phyloP scores from a whole-genome alignment of 441 rosid species.

The Macaranga tanarius region DNA sequence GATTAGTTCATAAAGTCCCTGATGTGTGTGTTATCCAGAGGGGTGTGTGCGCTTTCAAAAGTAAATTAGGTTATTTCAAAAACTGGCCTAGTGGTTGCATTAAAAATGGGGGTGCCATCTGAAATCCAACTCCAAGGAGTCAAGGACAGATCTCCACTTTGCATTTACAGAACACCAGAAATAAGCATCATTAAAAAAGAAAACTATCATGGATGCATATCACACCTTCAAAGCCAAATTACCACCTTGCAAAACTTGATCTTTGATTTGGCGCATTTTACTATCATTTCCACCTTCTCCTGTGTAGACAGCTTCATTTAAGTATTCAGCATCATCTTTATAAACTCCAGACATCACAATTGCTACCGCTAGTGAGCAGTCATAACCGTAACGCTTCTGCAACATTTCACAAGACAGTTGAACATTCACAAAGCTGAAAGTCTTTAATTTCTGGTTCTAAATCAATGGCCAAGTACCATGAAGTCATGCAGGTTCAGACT shows the following conservation, averaged over 20 bases:
- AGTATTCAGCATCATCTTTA: constrained; percentile 39
- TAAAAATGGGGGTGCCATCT: not conserved
- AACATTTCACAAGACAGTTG: constrained; percentile 13
- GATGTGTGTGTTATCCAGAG: not conserved
- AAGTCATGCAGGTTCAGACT: not conserved
- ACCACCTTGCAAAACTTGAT: constrained; percentile 41
- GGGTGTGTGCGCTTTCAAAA: no score
- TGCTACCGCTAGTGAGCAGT: constrained; percentile 38
- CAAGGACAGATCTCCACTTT: not conserved
- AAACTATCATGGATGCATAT: constrained; percentile 7
- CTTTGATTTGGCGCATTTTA: constrained; percentile 30
- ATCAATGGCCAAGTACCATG: not conserved
- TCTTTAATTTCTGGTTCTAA: not conserved
- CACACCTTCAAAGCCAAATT: constrained; percentile 57
- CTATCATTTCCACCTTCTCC: constrained; percentile 44
- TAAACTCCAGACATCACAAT: constrained; percentile 39
- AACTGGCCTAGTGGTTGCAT: no score
- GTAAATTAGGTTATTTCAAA: no score
- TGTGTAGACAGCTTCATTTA: constrained; percentile 41
- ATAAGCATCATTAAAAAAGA: not conserved
- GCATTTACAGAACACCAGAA: constrained; percentile 8
- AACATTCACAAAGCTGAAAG: not conserved
- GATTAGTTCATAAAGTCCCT: not conserved
- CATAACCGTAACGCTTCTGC: constrained; percentile 26
- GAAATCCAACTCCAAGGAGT: not conserved